Percentiles rank a stretch among this genome's conserved stretches.
phyloP scores from a whole-genome alignment of 1,284 basidiomycete genomes.

The Apiotrichum sp. region DNA sequence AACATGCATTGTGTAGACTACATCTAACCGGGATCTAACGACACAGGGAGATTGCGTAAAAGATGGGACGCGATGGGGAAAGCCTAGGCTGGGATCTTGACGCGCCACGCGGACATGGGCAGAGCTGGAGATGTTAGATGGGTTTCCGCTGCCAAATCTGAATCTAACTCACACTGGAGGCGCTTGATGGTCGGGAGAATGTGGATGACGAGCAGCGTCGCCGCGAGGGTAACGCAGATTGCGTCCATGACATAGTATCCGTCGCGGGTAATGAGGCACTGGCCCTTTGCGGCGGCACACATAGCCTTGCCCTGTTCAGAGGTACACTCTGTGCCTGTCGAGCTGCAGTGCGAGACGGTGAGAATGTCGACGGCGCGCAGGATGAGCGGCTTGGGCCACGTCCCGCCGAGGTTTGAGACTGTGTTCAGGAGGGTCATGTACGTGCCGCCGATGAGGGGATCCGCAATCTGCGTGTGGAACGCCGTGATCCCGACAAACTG shows the following conservation, averaged over 20 bases:
- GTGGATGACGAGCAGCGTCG: constrained; percentile 64
- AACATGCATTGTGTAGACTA: constrained; percentile 1
- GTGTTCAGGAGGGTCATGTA: constrained; percentile 98
- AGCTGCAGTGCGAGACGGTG: constrained; percentile 67
- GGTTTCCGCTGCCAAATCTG: too few species aligned
- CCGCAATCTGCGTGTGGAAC: constrained; percentile 95
- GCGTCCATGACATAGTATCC: constrained; percentile 86
- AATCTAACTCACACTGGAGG: constrained; percentile 65
- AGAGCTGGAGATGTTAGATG: constrained; percentile 25
- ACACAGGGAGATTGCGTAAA: not conserved
- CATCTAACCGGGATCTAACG: not conserved
- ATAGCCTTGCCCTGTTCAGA: constrained; percentile 77
- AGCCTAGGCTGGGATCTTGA: constrained; percentile 34
- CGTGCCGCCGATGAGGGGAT: constrained; percentile 94
- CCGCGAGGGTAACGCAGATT: constrained; percentile 70
- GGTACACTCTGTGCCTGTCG: constrained; percentile 70
- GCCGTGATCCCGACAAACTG: constrained; percentile 98
- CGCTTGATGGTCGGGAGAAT: constrained; percentile 77
- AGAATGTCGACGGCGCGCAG: constrained; percentile 73
- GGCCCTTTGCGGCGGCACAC: constrained; percentile 70
- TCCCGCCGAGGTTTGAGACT: constrained; percentile 93
- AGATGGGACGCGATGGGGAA: not conserved
- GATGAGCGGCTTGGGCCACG: constrained; percentile 64
- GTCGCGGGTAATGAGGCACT: constrained; percentile 76
- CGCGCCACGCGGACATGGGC: constrained; percentile 44